Percentiles rank a stretch among this genome's conserved stretches.
These are phyloP conservation scores for Prunus salicina DNA, from an alignment of 306 rosid species.

Conservation along the genomic window DNA sequence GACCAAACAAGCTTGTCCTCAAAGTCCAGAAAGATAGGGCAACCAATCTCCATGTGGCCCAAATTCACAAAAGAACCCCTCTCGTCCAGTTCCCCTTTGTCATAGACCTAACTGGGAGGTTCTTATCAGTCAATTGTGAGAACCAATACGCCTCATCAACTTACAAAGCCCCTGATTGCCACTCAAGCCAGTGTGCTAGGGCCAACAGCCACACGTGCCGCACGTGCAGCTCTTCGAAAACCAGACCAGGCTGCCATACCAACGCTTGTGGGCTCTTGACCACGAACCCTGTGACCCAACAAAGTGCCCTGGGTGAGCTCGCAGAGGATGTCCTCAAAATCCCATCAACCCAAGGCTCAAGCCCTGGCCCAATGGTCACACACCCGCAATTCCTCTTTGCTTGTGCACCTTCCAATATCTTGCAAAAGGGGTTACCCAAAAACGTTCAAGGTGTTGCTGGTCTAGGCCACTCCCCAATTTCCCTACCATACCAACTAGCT, in stretches of 20 bases:
- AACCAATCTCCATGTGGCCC: constrained; percentile 46
- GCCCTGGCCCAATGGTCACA: constrained; percentile 18
- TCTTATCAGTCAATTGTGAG: constrained; percentile 46
- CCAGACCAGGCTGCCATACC: constrained; percentile 47
- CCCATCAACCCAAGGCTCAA: constrained; percentile 18
- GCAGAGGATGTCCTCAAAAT: constrained; percentile 46
- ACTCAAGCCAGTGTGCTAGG: constrained; percentile 45
- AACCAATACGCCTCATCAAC: constrained; percentile 31
- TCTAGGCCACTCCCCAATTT: constrained; percentile 40
- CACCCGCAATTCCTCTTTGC: constrained; percentile 52
- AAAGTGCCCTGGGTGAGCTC: constrained; percentile 37
- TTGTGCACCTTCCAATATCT: constrained; percentile 46
- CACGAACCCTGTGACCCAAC: constrained; percentile 45
- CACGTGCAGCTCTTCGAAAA: constrained; percentile 8
- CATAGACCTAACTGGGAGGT: constrained; percentile 43
- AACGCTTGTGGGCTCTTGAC: constrained; percentile 41
- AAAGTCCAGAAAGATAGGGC: constrained; percentile 29
- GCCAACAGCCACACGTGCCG: constrained; percentile 42
- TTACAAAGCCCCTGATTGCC: constrained; percentile 47
- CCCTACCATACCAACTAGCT: constrained; percentile 41
- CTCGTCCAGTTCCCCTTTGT: constrained; percentile 25
- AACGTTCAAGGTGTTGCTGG: constrained; percentile 42
- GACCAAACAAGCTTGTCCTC: constrained; percentile 32
- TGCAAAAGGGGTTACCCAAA: constrained; percentile 39
- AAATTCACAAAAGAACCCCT: constrained; percentile 45